Conservation (phyloP, 441 rosid genomes). For the Mallotus japonicus region DNA sequence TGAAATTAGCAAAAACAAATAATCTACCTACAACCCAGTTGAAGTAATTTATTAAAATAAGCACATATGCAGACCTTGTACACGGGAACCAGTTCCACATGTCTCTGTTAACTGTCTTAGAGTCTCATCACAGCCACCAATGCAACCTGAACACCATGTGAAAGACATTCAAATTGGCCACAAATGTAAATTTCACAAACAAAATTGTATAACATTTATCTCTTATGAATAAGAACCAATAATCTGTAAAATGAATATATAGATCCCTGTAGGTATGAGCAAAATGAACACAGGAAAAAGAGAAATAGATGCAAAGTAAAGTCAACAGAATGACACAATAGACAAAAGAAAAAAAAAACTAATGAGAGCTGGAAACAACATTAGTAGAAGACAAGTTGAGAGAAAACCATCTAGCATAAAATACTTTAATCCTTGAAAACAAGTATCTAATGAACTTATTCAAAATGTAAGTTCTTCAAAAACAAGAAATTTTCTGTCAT, state of each 20-base stretch:
- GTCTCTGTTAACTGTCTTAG: slow-evolving; percentile 78
- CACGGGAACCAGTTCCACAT: slow-evolving; percentile 93
- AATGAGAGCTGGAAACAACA: background rate
- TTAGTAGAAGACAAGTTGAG: background rate
- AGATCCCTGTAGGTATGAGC: background rate
- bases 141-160: slow-evolving; percentile 57
- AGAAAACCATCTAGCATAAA: too few relatives aligned
- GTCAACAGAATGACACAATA: background rate
- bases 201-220: background rate
- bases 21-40: background rate
- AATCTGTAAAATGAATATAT: background rate
- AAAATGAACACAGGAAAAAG: background rate
- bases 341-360: background rate
- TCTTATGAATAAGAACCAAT: background rate
- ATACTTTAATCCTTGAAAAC: too few relatives aligned
- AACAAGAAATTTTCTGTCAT: too few relatives aligned
- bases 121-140: slow-evolving; percentile 89
- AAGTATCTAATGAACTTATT: too few relatives aligned
- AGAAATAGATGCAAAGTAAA: background rate
- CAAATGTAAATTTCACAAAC: background rate
- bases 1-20: background rate
- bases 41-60: background rate
- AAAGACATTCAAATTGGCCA: slow-evolving; percentile 16
- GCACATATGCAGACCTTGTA: slow-evolving; percentile 52
- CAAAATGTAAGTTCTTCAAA: too few relatives aligned